phyloP scores from a whole-genome alignment of 495 filamentous ascomycete genomes.

The Penicillium tannophilum region DNA sequence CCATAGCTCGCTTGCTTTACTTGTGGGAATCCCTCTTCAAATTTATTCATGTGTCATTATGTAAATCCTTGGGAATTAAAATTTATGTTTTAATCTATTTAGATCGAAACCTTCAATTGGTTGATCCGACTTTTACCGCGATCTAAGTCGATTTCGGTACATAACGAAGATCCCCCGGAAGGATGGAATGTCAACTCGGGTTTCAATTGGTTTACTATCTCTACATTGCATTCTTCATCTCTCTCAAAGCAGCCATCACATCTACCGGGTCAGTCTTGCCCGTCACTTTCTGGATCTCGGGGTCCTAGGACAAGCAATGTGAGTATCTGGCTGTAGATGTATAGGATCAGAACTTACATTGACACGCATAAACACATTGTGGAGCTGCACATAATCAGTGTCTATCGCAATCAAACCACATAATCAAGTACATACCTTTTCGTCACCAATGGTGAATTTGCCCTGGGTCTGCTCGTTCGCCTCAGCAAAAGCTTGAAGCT shows the following conservation, averaged over 20 bases:
- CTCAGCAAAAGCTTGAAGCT: conserved; percentile 73
- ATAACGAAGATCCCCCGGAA: conserved; percentile 14
- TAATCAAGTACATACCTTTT: conserved; percentile 67
- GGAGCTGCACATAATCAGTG: conserved; percentile 58
- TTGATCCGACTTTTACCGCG: conserved; percentile 1
- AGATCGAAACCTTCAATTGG: background rate
- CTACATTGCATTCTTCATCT: conserved; percentile 79
- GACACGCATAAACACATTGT: conserved; percentile 96
- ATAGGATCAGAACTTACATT: conserved; percentile 57
- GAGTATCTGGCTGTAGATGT: background rate
- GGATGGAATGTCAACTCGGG: background rate
- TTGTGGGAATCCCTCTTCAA: background rate
- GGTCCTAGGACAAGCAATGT: conserved; percentile 58
- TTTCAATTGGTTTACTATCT: conserved; percentile 5
- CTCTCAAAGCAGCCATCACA: conserved; percentile 82
- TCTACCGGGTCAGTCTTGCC: conserved; percentile 81
- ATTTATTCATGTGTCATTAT: background rate
- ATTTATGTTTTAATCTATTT: background rate
- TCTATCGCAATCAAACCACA: background rate
- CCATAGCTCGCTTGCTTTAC: background rate
- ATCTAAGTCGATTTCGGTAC: conserved; percentile 8
- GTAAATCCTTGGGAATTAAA: too few relatives aligned
- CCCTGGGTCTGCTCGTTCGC: conserved; percentile 87
- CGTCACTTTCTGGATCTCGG: conserved; percentile 78
- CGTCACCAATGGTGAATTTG: conserved; percentile 95